phyloP scores from a whole-genome alignment of 2,329 filamentous ascomycete genomes.

The Metarhizium rileyi region DNA sequence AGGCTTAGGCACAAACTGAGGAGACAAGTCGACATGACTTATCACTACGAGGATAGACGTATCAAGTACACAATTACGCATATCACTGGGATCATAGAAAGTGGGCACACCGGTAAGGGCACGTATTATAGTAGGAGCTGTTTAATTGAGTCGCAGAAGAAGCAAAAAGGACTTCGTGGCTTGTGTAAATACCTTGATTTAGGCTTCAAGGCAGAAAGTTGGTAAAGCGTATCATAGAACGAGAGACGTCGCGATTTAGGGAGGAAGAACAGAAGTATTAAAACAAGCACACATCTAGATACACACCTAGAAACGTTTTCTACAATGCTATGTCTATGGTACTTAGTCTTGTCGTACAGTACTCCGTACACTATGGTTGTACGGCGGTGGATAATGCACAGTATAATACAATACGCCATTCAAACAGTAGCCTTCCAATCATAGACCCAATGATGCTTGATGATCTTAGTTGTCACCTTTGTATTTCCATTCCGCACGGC shows the following conservation, averaged over 20 bases:
- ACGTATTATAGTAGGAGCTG: neutral
- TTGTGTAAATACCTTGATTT: slow-evolving; percentile 9
- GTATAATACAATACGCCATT: neutral
- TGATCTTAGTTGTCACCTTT: slow-evolving; percentile 17
- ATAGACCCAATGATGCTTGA: neutral
- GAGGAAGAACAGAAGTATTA: neutral
- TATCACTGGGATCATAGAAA: slow-evolving; percentile 8
- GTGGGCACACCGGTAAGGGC: neutral
- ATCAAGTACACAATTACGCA: slow-evolving; percentile 6
- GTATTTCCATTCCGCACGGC: slow-evolving; percentile 44
- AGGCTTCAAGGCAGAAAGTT: neutral
- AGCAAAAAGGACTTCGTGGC: neutral
- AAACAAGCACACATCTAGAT: neutral
- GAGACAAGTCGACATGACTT: neutral
- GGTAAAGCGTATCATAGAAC: slow-evolving; percentile 3
- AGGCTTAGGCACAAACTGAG: neutral
- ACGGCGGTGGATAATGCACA: neutral
- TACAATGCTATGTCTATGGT: neutral
- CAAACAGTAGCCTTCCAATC: neutral
- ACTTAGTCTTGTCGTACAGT: slow-evolving; percentile 1
- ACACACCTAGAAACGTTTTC: neutral
- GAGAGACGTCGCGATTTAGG: neutral
- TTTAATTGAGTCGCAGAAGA: slow-evolving; percentile 7
- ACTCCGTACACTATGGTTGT: neutral
- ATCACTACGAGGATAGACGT: slow-evolving; percentile 8